phyloP scores from a whole-genome alignment of 2,329 filamentous ascomycete genomes.

The Huntiella moniliformis region DNA sequence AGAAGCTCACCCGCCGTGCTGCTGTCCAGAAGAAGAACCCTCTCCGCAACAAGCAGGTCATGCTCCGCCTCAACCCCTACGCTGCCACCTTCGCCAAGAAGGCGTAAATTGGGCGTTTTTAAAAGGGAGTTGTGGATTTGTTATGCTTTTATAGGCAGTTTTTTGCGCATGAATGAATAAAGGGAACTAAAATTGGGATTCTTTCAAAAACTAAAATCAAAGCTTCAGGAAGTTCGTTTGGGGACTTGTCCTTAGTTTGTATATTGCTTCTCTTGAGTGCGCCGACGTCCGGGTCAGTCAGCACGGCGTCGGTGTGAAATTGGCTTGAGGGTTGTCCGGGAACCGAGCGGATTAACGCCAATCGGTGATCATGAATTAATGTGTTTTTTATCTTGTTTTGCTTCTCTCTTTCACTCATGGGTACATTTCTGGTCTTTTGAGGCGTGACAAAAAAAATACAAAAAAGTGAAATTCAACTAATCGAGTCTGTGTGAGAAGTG shows the following conservation, averaged over 20 bases:
- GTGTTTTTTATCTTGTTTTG: slow-evolving; percentile 2
- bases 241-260: slow-evolving; percentile 4
- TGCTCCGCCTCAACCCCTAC: slow-evolving; percentile 97
- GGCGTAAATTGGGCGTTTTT: slow-evolving; percentile 9
- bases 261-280: slow-evolving; percentile 14
- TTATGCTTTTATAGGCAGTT: slow-evolving; percentile 10
- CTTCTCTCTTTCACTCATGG: slow-evolving; percentile 1
- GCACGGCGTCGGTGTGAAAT: slow-evolving; percentile 5
- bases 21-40: slow-evolving; percentile 99
- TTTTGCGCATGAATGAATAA: slow-evolving; percentile 11
- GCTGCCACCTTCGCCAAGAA: slow-evolving; percentile 71
- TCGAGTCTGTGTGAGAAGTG: background rate
- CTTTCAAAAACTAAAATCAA: slow-evolving; percentile 11
- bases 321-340: background rate
- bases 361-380: slow-evolving; percentile 15
- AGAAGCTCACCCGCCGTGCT: slow-evolving; percentile 72
- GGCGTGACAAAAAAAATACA: slow-evolving; percentile 3
- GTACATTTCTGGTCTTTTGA: slow-evolving; percentile 3
- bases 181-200: slow-evolving; percentile 12
- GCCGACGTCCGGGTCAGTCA: slow-evolving; percentile 10
- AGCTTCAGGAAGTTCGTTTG: slow-evolving; percentile 3
- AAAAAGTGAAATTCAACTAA: slow-evolving; percentile 8
- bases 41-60: slow-evolving; percentile 94
- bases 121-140: slow-evolving; percentile 9
- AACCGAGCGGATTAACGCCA: background rate